Conservation (phyloP, 2,329 filamentous ascomycete genomes). For the Phialocephala subalpina region DNA sequence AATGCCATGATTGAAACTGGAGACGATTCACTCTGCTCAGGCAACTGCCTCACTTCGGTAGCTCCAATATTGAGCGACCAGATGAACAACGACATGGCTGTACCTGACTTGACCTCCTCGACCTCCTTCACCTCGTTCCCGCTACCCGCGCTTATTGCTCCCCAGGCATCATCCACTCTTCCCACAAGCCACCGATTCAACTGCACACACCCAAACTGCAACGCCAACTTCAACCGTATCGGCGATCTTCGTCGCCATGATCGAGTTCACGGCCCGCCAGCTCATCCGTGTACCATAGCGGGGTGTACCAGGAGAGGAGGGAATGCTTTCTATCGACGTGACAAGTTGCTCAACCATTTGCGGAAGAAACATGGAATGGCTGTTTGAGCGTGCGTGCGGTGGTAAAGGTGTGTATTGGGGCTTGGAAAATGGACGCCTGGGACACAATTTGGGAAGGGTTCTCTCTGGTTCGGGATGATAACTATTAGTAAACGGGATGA, state of each 20-base stretch:
- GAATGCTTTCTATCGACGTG: slow-evolving; percentile 21
- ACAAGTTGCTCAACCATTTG: slow-evolving; percentile 20
- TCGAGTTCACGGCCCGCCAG: slow-evolving; percentile 10
- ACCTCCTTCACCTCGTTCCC: background rate
- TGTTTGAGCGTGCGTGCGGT: slow-evolving; percentile 1
- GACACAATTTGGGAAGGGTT: too few relatives aligned
- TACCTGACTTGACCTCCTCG: background rate
- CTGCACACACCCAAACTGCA: slow-evolving; percentile 84
- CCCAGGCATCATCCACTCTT: background rate
- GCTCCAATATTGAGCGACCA: background rate
- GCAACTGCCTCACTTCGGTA: background rate
- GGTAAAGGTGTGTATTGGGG: too few relatives aligned
- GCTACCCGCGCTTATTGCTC: background rate
- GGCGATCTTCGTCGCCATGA: slow-evolving; percentile 16
- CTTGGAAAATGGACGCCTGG: too few relatives aligned
- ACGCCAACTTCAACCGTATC: slow-evolving; percentile 84
- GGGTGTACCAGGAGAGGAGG: slow-evolving; percentile 12
- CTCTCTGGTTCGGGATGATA: too few relatives aligned
- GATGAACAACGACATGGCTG: background rate
- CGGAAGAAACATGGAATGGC: slow-evolving; percentile 20
- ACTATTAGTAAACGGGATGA: too few relatives aligned
- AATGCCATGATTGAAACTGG: background rate
- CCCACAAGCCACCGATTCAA: slow-evolving; percentile 68
- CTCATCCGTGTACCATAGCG: slow-evolving; percentile 12
- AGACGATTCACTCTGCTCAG: background rate